phyloP scores from a whole-genome alignment of 805 yeast species.

The Kodamaea nitidulidarum region DNA sequence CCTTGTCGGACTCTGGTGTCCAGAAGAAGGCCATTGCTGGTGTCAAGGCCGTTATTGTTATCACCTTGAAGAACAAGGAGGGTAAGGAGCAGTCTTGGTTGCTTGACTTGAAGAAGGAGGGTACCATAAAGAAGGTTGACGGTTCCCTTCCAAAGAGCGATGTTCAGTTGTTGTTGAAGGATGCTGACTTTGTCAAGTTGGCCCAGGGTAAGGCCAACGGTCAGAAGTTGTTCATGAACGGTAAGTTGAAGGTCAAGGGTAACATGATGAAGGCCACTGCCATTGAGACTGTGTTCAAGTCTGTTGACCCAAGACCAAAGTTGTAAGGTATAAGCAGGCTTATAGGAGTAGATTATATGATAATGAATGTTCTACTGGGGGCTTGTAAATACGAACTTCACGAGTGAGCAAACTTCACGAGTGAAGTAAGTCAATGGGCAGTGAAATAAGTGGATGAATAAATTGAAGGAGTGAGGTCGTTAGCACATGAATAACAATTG shows the following conservation, averaged over 20 bases:
- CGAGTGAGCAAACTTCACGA: no score
- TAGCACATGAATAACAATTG: no score
- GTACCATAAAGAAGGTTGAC: conserved; percentile 40
- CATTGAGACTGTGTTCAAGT: conserved; percentile 64
- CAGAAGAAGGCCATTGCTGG: conserved; percentile 39
- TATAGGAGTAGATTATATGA: conserved; percentile 5
- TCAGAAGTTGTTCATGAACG: conserved; percentile 78
- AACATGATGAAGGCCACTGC: conserved; percentile 87
- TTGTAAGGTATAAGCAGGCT: conserved; percentile 24
- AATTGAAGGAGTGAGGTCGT: no score
- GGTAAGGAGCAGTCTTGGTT: conserved; percentile 60
- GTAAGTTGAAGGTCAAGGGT: conserved; percentile 83
- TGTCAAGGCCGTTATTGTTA: conserved; percentile 60
- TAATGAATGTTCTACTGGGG: background rate
- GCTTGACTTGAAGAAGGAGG: conserved; percentile 62
- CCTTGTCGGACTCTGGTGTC: conserved; percentile 32
- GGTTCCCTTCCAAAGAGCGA: conserved; percentile 52
- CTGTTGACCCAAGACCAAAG: conserved; percentile 42
- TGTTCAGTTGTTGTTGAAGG: conserved; percentile 60
- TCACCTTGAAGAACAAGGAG: conserved; percentile 62
- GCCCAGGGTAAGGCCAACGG: conserved; percentile 79
- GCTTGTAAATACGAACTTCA: background rate
- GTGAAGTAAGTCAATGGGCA: no score
- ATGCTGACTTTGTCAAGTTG: conserved; percentile 65
- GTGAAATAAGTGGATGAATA: no score